Evolutionary conservation across 2,329 filamentous ascomycete genomes (phyloP), one percentile per base, ranked within the genome.

Genomic region (Trichoderma koningiopsis): DNA sequence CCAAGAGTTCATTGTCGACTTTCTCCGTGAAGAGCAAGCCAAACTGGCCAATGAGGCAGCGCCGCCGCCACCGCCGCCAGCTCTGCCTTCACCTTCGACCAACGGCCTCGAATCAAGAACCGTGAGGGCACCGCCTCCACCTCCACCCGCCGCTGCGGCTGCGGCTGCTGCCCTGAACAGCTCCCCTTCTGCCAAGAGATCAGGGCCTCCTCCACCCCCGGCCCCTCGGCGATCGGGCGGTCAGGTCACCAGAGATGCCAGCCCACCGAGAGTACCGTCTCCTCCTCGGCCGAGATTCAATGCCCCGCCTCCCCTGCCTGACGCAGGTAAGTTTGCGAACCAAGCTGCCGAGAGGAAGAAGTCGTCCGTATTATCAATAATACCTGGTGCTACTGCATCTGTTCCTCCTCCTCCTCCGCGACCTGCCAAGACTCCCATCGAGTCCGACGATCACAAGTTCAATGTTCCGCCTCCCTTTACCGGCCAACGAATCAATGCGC

Each of bases 261-360:
- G 93, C 19, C 89, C 86, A 16, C 87, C 90, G 16, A 92, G 93
- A 14, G 88, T 90, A 22, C 85, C 86, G 11, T 73, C 76, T 35
- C 79, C 80, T 19, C 87, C 89, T 27, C 87, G 90, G 63, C 88
- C 88, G 10, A 87, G 86, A 74, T 98, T 97, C 82, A 87, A 89
- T 72, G 95, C 93, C 10, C 96, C 96, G 57, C 96, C 96, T 40
- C 92, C 95, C 2, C 81, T 98, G 70, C 89, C 93, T 68, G 94
- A 97, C 79, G 96, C 96, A 69, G 96, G 96, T 47, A 97, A 93
- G 80, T 96, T 89, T 77, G 93, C 91, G 4, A 85, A 90, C 81
- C 86, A 79, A 74, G 72, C 68, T 37, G 73, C 76, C 3, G 78
- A 68, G 37, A 70, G 22, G 53, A 70, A 68, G 65, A 62, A 40